Conservation (phyloP, 306 rosid genomes). For the Acacia confusa region DNA sequence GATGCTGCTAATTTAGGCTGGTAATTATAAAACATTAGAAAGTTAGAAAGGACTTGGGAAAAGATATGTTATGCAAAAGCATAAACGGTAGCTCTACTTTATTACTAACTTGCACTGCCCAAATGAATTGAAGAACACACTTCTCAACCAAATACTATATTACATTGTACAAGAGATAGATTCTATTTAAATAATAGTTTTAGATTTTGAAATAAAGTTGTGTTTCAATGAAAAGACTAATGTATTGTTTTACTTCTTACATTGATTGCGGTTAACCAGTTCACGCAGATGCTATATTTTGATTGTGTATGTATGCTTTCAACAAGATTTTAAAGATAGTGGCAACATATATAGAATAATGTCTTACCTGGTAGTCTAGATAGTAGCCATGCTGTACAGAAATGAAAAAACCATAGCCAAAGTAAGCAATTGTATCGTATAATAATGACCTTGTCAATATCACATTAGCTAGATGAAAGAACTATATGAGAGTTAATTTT, state of each 20-base stretch:
- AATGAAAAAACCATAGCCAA: too few species aligned
- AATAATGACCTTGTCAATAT: too few species aligned
- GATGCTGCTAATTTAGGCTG: conserved; percentile 99
- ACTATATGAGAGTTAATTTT: too few species aligned
- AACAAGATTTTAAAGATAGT: too few species aligned
- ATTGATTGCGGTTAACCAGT: background rate
- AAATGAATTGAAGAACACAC: background rate
- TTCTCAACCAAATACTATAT: conserved; percentile 13
- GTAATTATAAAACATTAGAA: conserved; percentile 37
- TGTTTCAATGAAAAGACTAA: background rate
- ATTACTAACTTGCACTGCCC: background rate
- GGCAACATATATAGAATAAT: too few species aligned
- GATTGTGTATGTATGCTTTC: too few species aligned
- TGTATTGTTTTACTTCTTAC: background rate
- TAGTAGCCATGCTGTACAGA: too few species aligned
- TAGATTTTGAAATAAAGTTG: background rate
- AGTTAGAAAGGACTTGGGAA: conserved; percentile 21
- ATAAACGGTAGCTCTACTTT: background rate
- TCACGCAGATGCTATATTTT: too few species aligned
- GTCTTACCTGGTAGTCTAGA: too few species aligned
- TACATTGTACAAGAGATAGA: background rate
- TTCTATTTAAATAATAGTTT: background rate
- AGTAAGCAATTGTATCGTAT: too few species aligned
- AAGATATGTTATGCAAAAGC: background rate
- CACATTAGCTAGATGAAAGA: too few species aligned